phyloP scores from a whole-genome alignment of 148 eudicot genomes.

The Rhododendron vialii region DNA sequence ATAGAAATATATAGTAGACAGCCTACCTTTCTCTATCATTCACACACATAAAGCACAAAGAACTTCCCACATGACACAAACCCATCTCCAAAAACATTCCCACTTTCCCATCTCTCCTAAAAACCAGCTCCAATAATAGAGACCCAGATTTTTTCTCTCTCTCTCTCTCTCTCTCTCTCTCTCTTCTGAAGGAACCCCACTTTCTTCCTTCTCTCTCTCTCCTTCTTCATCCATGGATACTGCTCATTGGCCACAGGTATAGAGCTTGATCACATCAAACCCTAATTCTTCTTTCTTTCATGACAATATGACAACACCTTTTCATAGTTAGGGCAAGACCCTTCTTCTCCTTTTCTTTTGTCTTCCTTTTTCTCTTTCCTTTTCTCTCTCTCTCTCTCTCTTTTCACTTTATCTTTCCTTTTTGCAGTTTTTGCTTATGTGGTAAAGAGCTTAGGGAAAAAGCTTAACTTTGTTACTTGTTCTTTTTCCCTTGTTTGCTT shows the following conservation, averaged over 20 bases:
- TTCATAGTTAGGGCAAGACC: neutral
- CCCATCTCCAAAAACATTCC: conserved; percentile 24
- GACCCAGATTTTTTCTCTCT: conserved; percentile 9
- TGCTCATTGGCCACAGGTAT: conserved; percentile 85
- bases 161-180: conserved; percentile 18
- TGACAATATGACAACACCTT: neutral
- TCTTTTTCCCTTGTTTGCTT: conserved; percentile 19
- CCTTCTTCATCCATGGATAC: conserved; percentile 49
- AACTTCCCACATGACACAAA: conserved; percentile 17
- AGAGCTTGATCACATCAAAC: conserved; percentile 4
- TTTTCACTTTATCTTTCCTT: neutral
- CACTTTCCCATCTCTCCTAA: conserved; percentile 20
- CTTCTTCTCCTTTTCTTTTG: neutral
- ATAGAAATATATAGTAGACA: neutral
- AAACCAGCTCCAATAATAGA: conserved; percentile 25
- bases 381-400: neutral
- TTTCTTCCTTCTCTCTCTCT: conserved; percentile 18
- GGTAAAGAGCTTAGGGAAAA: conserved; percentile 14
- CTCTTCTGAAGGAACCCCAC: conserved; percentile 5
- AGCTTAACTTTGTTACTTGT: conserved; percentile 23
- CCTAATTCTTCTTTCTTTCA: neutral
- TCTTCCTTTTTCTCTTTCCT: neutral
- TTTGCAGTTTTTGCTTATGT: conserved; percentile 2
- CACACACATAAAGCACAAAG: conserved; percentile 22
- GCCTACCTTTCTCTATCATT: conserved; percentile 6